Evolutionary conservation across 208 protist genomes (phyloP), one percentile per base, ranked within the genome.

Genomic region (Leishmania gerbilli): DNA sequence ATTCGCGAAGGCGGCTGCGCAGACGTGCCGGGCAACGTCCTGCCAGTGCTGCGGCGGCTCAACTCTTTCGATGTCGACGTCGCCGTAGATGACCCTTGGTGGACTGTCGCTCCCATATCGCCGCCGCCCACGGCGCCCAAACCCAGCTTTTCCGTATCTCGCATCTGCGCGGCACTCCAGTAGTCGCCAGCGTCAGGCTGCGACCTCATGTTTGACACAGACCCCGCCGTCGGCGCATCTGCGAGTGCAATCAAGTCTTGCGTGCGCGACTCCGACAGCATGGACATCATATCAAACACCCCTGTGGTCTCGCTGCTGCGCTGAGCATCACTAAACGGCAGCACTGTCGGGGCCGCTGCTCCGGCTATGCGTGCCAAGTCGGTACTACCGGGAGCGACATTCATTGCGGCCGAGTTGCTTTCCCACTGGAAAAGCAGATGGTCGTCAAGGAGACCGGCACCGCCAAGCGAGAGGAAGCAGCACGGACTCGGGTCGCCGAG

Each of bases 391-490:
- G 19, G 1, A 0, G 31, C 8, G 34, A 6, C 49, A 15, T 53
- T 58, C 47, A 45, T 55, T 31, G 6, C 34, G 8, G 56, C 60
- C 37, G 81, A 42, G 27, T 51, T 55, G 13, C 76, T 56, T n/a
- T 84, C 71, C 76, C 81, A 80, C 71, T 74, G 49, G 31, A 80
- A 84, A n/a, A 81, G 71, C n/a, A 84, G 4, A 15, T 77, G 60
- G 42, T 84, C 71, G 31, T 78, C 76, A 40, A 80, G 51, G 40
- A 84, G 56, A 31, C n/a, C 76, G 7, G 56, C 37, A 21, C 62
- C 72, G 27, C 80, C 79, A 4, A 79, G 13, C 8, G 60, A 67
- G 49, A 76, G 67, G 37, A 77, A 78, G 74, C 31, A 78, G 74
- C 31, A 27, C 17, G 47, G 72, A 6, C 31, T 42, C 19, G 51